A percentile compares a stretch with the other conserved stretches of the same genome.
Conservation (phyloP, 176 grass and related monocot species). For the barley (Hordeum vulgare) region MorexV3_pseudomolecules_assembly NC_058522.1:521852797-521853296, state of each 20-base stretch:
- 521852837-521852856: constrained; percentile 20
- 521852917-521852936: constrained; percentile 25
- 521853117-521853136: too few species aligned
- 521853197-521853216: constrained; percentile 23
- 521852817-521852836: constrained; percentile 37
- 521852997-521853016: constrained; percentile 60
- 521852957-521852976: constrained; percentile 58
- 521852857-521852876: constrained; percentile 16
- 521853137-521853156: not conserved
- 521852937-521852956: constrained; percentile 65
- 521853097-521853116: constrained; percentile 71
- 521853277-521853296: too few species aligned
- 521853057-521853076: constrained; percentile 17
- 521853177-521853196: not conserved
- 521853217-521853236: too few species aligned
- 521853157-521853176: not conserved
- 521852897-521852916: constrained; percentile 25
- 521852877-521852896: constrained; percentile 1
- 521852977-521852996: constrained; percentile 59
- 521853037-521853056: not conserved
- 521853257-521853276: too few species aligned
- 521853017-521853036: constrained; percentile 82
- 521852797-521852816: constrained; percentile 40
- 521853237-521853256: too few species aligned
- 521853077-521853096: constrained; percentile 64